A percentile compares a stretch with the other conserved stretches of the same genome.
phyloP scores from a whole-genome alignment of 1,139 yeast genomes.

The Saccharomyces pastorianus region DNA sequence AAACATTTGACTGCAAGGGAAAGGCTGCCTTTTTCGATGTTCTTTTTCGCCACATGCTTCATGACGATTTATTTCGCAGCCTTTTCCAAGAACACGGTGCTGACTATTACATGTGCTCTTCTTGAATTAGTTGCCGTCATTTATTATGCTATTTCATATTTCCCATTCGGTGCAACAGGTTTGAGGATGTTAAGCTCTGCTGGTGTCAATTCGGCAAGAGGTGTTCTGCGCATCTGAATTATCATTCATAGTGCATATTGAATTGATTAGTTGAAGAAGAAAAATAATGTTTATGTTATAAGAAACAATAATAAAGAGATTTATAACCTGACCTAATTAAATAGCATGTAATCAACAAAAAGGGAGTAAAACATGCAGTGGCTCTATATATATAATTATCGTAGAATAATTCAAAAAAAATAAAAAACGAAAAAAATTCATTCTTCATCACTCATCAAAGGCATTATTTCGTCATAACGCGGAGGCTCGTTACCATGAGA shows the following conservation, averaged over 20 bases:
- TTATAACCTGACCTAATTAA: background rate
- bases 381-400: background rate
- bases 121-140: constrained; percentile 76
- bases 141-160: constrained; percentile 84
- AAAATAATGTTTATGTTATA: background rate
- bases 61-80: constrained; percentile 55
- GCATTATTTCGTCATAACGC: constrained; percentile 18
- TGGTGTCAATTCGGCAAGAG: constrained; percentile 60
- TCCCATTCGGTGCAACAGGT: constrained; percentile 92
- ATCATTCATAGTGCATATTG: background rate
- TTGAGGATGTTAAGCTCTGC: constrained; percentile 73
- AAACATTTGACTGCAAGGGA: constrained; percentile 68
- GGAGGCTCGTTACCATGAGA: constrained; percentile 12
- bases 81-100: constrained; percentile 56
- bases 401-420: background rate
- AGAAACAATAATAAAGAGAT: constrained; percentile 1
- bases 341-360: background rate
- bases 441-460: constrained; percentile 14
- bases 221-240: constrained; percentile 28
- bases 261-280: background rate
- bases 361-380: background rate
- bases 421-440: background rate
- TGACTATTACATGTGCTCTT: constrained; percentile 69
- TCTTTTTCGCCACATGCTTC: constrained; percentile 69
- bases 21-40: constrained; percentile 68